Evolutionary conservation across 495 filamentous ascomycete species (phyloP).

Genomic region (Letharia columbiana): DNA sequence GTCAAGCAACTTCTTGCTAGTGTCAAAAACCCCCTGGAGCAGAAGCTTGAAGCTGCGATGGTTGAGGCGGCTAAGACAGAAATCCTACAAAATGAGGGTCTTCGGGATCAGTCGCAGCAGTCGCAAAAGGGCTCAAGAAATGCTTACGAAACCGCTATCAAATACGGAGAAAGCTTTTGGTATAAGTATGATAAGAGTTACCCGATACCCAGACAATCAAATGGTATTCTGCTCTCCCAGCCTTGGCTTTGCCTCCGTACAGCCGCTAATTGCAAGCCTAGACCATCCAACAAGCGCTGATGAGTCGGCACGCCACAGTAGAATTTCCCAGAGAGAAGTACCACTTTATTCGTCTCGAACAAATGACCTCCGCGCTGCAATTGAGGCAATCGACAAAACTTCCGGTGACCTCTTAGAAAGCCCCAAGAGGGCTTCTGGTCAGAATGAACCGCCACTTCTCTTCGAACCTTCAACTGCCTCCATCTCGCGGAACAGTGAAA

Average conservation of each 20-base stretch:
- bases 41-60: background rate
- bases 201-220: background rate
- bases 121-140: background rate
- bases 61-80: background rate
- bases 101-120: background rate
- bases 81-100: background rate
- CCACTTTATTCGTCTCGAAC: background rate
- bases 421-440: background rate
- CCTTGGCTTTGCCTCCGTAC: background rate
- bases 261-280: background rate
- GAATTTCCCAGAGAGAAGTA: background rate
- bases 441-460: background rate
- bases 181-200: background rate
- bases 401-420: background rate
- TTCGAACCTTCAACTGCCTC: background rate
- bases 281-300: background rate
- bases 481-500: background rate
- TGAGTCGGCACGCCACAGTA: background rate
- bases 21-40: background rate
- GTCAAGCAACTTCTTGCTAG: background rate
- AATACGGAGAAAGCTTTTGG: background rate
- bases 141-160: too few species aligned
- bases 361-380: background rate
- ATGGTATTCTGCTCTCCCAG: background rate
- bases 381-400: background rate